Percentiles rank a stretch among this genome's conserved stretches.
phyloP scores from a whole-genome alignment of 2,329 filamentous ascomycete species.

The Trichoderma oligosporum region DNA sequence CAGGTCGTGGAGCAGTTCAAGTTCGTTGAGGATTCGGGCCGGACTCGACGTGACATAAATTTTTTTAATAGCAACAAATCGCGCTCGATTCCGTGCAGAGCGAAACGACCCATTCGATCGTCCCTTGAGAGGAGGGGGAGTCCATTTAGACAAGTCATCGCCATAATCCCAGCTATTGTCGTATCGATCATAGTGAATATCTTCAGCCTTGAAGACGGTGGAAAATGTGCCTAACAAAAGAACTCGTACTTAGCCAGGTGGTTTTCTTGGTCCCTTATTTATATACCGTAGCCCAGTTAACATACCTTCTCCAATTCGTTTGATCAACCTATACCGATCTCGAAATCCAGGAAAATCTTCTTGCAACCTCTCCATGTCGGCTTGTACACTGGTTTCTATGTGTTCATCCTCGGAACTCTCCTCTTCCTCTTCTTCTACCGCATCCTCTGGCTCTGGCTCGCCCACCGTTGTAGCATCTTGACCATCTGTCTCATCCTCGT shows the following conservation, averaged over 20 bases:
- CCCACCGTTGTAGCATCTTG: conserved; percentile 24
- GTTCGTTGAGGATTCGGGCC: conserved; percentile 88
- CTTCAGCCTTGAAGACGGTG: conserved; percentile 97
- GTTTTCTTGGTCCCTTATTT: background rate
- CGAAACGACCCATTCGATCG: conserved; percentile 34
- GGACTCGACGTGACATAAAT: conserved; percentile 98
- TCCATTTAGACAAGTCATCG: conserved; percentile 63
- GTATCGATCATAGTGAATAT: conserved; percentile 78
- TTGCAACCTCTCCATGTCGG: conserved; percentile 85
- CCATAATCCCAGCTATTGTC: conserved; percentile 83
- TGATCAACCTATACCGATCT: conserved; percentile 82
- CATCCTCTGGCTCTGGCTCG: conserved; percentile 28
- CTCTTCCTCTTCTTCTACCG: conserved; percentile 35
- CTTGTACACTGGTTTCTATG: conserved; percentile 65
- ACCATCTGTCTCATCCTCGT: conserved; percentile 36
- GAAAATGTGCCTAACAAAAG: conserved; percentile 80
- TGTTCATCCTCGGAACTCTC: conserved; percentile 57
- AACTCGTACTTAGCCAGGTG: background rate
- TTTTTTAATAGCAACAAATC: conserved; percentile 96
- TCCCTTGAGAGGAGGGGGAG: conserved; percentile 62
- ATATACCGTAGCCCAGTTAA: conserved; percentile 3
- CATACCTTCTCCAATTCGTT: conserved; percentile 91
- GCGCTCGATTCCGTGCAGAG: conserved; percentile 42
- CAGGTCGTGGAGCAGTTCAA: conserved; percentile 87
- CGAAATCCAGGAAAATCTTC: conserved; percentile 79